Evolutionary conservation across 1,284 basidiomycete genomes (phyloP), one percentile per base, ranked within the genome.

Genomic region (Xanthoconium separans): DNA sequence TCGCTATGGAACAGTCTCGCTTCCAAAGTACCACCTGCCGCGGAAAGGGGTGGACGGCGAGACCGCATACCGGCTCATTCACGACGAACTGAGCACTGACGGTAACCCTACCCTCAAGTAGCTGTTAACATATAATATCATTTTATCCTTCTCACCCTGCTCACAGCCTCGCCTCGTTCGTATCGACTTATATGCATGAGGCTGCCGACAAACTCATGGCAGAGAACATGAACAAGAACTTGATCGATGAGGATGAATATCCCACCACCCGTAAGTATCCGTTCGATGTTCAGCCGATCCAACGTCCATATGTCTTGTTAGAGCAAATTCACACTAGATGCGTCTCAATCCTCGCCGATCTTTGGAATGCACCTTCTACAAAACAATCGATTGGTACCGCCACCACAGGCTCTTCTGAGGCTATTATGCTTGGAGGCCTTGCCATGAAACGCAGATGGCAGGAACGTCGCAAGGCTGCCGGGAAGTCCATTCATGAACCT

Each of bases 361-460:
- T 98, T 46, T 98, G 95, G 95, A 84, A 98, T 66, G 93, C 91
- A 0, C 90, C 90, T 11, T 81, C 83, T 34, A 72, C 80, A 8
- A 79, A 84, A 55, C 75, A 87, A 51, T 90, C 92, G 0, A 84
- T 95, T 52, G 93, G 93, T 8, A 96, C 95, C 0, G 94, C 95
- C 0, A 97, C 95, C 3, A 96, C 95, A 1, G 95, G 95, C 8
- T 94, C 91, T 1, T 95, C 87, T 3, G 94, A 97, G 72, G 95
- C 93, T 3, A 93, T 95, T 64, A 92, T 95, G 73, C 87, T 97
- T 8, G 95, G 93, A 16, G 95, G 94, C 43, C 82, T 98, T 20
- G 93, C 95, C 16, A 91, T 98, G 85, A 98, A 98, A 77, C 18
- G 89, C 65, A 81, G 87, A 46, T 98, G 95, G 95, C 95, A 98